phyloP scores from a whole-genome alignment of 1,139 yeast genomes.

The Kazachstania sp. region DNA sequence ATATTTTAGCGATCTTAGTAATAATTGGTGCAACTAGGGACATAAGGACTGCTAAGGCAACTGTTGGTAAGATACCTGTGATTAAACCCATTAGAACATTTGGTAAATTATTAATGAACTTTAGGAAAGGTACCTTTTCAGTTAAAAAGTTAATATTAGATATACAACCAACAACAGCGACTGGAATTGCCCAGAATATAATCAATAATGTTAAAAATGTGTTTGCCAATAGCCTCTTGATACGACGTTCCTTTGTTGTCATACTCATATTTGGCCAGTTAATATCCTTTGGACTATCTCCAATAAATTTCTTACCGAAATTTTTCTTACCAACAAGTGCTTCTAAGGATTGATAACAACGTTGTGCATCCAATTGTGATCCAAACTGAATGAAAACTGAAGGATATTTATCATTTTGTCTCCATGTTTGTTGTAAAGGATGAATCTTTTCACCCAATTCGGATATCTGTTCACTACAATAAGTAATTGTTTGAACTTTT shows the following conservation, averaged over 20 bases:
- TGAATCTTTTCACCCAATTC: constrained; percentile 48
- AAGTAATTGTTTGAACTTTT: constrained; percentile 54
- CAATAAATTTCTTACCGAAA: constrained; percentile 42
- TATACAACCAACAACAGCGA: constrained; percentile 71
- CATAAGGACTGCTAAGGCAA: constrained; percentile 59
- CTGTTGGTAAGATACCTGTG: constrained; percentile 70
- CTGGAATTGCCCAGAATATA: constrained; percentile 80
- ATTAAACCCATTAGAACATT: constrained; percentile 48
- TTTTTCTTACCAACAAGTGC: constrained; percentile 31
- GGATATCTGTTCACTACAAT: constrained; percentile 48
- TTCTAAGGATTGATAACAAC: constrained; percentile 56
- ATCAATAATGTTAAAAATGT: constrained; percentile 48
- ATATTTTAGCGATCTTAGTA: constrained; percentile 55
- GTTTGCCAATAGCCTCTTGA: constrained; percentile 45
- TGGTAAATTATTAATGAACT: constrained; percentile 60
- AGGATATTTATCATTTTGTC: constrained; percentile 37
- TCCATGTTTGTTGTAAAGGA: constrained; percentile 39
- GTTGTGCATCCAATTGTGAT: constrained; percentile 60
- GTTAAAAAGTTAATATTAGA: constrained; percentile 64
- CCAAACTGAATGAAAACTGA: constrained; percentile 65
- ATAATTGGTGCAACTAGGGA: constrained; percentile 73
- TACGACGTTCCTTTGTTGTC: constrained; percentile 48
- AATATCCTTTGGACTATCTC: constrained; percentile 55
- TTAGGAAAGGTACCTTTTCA: constrained; percentile 51
- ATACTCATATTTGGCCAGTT: constrained; percentile 58